Percentiles rank a stretch among this genome's conserved stretches.
These are phyloP conservation scores for Xanthoceras sorbifolium DNA, from an alignment of 345 rosid species.

Conservation along the genomic window DNA sequence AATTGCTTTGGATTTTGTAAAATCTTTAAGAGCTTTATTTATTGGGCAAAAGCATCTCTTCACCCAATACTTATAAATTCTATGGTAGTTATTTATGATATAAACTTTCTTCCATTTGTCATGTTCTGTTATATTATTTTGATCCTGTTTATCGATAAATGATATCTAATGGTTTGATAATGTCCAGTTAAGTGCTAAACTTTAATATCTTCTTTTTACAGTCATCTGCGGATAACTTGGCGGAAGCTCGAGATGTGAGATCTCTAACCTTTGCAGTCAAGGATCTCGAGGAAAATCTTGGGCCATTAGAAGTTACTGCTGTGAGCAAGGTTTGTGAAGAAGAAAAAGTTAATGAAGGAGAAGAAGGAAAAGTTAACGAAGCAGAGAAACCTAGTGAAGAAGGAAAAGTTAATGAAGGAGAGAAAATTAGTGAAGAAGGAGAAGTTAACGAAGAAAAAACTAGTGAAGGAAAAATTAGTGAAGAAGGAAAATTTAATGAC, in stretches of 20 bases:
- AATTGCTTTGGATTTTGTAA: not conserved
- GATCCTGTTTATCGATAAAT: not conserved
- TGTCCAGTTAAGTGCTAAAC: slow-evolving; percentile 7
- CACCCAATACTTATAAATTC: not conserved
- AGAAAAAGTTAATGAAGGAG: not conserved
- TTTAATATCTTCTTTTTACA: slow-evolving; percentile 33
- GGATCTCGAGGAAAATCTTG: slow-evolving; percentile 69
- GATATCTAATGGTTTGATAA: not conserved
- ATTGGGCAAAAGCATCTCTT: not conserved
- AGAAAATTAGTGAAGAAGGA: not conserved
- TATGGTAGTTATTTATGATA: not conserved
- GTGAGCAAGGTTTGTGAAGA: slow-evolving; percentile 7
- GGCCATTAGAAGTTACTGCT: slow-evolving; percentile 43
- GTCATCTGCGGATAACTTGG: slow-evolving; percentile 47
- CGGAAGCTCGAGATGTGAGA: slow-evolving; percentile 52
- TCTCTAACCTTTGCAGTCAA: slow-evolving; percentile 54
- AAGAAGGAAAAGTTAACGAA: slow-evolving; percentile 1
- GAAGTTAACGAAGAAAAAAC: not conserved
- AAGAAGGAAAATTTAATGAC: slow-evolving; percentile 26
- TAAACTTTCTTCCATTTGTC: not conserved
- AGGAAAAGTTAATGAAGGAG: slow-evolving; percentile 22
- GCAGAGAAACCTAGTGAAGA: not conserved
- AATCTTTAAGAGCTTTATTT: no score
- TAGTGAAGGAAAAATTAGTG: not conserved
- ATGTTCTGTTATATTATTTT: not conserved